Evolutionary conservation across 768 basidiomycete genomes (phyloP).

Genomic region (Hypholoma sublateritium): DNA sequence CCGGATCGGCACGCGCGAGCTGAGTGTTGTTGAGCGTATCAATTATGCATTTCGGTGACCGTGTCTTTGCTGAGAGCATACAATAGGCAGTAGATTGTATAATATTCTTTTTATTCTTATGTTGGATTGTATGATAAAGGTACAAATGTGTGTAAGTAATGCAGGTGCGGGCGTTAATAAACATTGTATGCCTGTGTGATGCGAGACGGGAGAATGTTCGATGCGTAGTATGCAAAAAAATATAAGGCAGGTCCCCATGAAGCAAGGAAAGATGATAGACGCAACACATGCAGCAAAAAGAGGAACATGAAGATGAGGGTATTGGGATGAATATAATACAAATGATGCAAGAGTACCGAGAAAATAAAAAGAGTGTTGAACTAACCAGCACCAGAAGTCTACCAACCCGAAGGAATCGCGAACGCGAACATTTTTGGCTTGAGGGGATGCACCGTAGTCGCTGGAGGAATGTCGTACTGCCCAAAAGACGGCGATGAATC

Average conservation of each 20-base stretch:
- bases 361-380: slow-evolving; percentile 18
- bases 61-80: no score
- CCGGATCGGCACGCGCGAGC: no score
- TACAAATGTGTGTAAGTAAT: slow-evolving; percentile 12
- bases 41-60: no score
- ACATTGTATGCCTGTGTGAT: slow-evolving; percentile 5
- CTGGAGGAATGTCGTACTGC: slow-evolving; percentile 28
- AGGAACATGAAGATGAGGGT: slow-evolving; percentile 10
- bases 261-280: slow-evolving; percentile 8
- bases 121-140: slow-evolving; percentile 13
- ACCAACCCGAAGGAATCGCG: slow-evolving; percentile 64
- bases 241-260: slow-evolving; percentile 14
- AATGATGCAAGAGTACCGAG: slow-evolving; percentile 15
- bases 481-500: slow-evolving; percentile 40
- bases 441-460: slow-evolving; percentile 38
- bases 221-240: slow-evolving; percentile 20
- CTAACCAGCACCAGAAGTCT: slow-evolving; percentile 21
- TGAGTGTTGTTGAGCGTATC: no score
- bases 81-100: neutral
- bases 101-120: slow-evolving; percentile 3
- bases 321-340: slow-evolving; percentile 16
- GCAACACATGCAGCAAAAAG: slow-evolving; percentile 6
- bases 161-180: slow-evolving; percentile 6
- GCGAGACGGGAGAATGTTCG: slow-evolving; percentile 4
- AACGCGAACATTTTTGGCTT: slow-evolving; percentile 67